Conservation (phyloP, 75 land plant genomes). For the Selaginella moellendorffii region DNA sequence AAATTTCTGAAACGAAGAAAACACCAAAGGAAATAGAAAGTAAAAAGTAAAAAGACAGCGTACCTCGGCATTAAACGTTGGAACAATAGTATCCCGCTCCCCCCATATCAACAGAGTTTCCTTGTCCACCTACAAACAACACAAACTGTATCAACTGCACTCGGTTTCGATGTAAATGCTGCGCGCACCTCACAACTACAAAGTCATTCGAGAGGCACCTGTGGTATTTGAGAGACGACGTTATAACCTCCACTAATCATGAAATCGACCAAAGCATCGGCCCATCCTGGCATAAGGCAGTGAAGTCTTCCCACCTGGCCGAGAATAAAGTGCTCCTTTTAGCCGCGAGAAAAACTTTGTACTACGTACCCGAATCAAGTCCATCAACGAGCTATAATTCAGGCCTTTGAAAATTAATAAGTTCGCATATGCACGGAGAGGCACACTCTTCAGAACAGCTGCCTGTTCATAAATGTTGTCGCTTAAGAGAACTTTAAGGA, state of each 20-base stretch:
- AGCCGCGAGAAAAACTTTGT: neutral
- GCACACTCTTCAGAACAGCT: constrained; percentile 62
- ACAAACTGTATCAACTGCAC: neutral
- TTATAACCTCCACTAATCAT: constrained; percentile 95
- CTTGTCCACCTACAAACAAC: constrained; percentile 44
- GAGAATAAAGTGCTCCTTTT: neutral
- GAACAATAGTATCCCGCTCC: constrained; percentile 62
- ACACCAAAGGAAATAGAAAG: neutral
- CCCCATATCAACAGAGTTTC: constrained; percentile 92
- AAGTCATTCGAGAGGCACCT: constrained; percentile 24
- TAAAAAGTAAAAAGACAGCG: neutral
- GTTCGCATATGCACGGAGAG: constrained; percentile 59
- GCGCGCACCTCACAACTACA: neutral
- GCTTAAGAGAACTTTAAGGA: neutral
- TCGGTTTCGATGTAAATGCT: neutral
- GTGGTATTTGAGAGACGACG: constrained; percentile 36
- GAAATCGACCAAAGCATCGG: constrained; percentile 72
- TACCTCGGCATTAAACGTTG: constrained; percentile 50
- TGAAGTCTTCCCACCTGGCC: constrained; percentile 72
- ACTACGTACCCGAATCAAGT: constrained; percentile 41
- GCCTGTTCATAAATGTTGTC: constrained; percentile 34
- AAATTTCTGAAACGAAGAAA: constrained; percentile 39
- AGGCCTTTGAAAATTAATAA: constrained; percentile 35
- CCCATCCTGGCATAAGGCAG: constrained; percentile 80
- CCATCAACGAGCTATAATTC: constrained; percentile 29